phyloP scores from a whole-genome alignment of 805 yeast species.

The Candida mattraensis region DNA sequence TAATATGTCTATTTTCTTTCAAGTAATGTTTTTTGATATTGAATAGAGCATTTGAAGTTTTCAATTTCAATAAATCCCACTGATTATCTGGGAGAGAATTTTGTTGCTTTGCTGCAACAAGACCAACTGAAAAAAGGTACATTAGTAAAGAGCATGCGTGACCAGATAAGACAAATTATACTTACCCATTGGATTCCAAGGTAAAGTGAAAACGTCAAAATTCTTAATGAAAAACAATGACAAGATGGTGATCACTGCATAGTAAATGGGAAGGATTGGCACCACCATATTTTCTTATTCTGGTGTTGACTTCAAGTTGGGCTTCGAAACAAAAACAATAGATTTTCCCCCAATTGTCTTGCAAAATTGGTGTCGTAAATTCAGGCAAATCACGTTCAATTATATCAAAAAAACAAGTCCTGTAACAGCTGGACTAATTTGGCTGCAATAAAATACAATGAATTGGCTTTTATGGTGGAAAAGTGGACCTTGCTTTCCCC shows the following conservation, averaged over 20 bases:
- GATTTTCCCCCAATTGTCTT: too few species aligned
- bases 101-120: too few species aligned
- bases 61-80: conserved; percentile 2
- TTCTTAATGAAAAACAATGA: conserved; percentile 16
- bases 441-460: too few species aligned
- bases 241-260: conserved; percentile 18
- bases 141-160: not conserved
- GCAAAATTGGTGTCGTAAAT: not conserved
- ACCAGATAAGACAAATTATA: not conserved
- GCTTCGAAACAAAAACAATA: too few species aligned
- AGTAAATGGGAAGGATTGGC: conserved; percentile 17
- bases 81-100: too few species aligned
- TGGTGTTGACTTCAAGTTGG: too few species aligned
- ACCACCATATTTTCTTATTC: conserved; percentile 8
- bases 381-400: conserved; percentile 3
- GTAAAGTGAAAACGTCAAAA: conserved; percentile 13
- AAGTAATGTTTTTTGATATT: conserved; percentile 11
- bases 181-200: conserved; percentile 6
- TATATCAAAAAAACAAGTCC: not conserved
- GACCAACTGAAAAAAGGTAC: not conserved
- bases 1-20: conserved; percentile 17
- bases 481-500: too few species aligned
- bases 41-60: too few species aligned
- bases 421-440: too few species aligned
- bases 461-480: too few species aligned